These are phyloP conservation scores for Saussurea involucrata DNA, from an alignment of 129 eudicot species.

Conservation along the genomic window DNA sequence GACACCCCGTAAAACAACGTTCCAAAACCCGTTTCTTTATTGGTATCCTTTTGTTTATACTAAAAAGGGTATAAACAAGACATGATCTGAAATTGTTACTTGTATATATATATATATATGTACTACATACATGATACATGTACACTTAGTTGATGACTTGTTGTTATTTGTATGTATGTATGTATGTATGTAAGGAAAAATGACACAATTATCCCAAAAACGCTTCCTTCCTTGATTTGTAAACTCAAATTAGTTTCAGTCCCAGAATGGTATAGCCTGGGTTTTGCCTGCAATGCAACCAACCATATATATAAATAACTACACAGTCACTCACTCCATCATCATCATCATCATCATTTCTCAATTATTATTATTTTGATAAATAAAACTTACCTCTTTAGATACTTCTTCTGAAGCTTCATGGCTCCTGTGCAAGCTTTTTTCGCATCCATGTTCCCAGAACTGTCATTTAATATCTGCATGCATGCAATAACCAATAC, in stretches of 20 bases:
- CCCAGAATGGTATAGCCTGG: background rate
- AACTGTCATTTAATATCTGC: constrained; percentile 85
- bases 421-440: constrained; percentile 82
- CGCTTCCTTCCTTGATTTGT: background rate
- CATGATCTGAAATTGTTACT: background rate
- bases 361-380: background rate
- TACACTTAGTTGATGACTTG: background rate
- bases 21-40: too few relatives aligned
- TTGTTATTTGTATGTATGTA: background rate
- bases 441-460: constrained; percentile 84
- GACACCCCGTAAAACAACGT: too few relatives aligned
- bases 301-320: too few relatives aligned
- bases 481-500: constrained; percentile 24
- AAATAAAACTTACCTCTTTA: constrained; percentile 42
- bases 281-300: background rate
- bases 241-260: background rate
- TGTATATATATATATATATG: too few relatives aligned
- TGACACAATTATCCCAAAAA: background rate
- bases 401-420: constrained; percentile 92
- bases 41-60: too few relatives aligned
- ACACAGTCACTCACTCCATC: background rate
- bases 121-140: background rate
- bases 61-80: too few relatives aligned
- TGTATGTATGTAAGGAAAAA: background rate
- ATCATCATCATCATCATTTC: background rate